Percentiles rank a stretch among this genome's conserved stretches.
phyloP scores from a whole-genome alignment of 2,329 filamentous ascomycete species.

The Xylariales sp. region DNA sequence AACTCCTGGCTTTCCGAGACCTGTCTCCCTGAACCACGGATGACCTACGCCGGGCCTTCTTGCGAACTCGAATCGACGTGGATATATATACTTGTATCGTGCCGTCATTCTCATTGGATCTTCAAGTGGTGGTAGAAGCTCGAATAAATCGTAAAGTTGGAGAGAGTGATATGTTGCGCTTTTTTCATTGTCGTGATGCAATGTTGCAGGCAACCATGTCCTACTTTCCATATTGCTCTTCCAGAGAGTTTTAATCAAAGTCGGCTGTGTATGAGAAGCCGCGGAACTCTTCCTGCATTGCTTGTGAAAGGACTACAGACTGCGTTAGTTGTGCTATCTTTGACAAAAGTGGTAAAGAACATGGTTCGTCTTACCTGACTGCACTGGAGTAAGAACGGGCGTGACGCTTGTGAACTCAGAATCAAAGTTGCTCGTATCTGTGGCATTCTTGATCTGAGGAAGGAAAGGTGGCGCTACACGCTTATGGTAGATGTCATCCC shows the following conservation, averaged over 20 bases:
- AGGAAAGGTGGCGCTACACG: slow-evolving; percentile 83
- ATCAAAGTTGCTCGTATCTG: slow-evolving; percentile 99
- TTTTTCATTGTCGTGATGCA: too few relatives aligned
- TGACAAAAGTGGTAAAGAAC: too few relatives aligned
- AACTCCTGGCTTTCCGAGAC: too few relatives aligned
- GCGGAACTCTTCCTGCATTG: slow-evolving; percentile 99
- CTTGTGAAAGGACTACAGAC: slow-evolving; percentile 84
- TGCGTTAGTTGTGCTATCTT: too few relatives aligned
- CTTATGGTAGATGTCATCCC: slow-evolving; percentile 99
- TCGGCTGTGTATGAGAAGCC: slow-evolving; percentile 97
- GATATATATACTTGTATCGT: too few relatives aligned
- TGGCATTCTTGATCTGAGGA: slow-evolving; percentile 83
- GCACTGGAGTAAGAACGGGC: slow-evolving; percentile 91
- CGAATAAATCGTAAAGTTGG: too few relatives aligned
- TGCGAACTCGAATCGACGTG: too few relatives aligned
- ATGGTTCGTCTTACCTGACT: slow-evolving; percentile 71
- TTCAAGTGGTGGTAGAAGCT: too few relatives aligned
- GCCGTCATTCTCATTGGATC: too few relatives aligned
- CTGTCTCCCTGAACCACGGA: too few relatives aligned
- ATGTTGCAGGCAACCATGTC: not conserved
- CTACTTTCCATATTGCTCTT: not conserved
- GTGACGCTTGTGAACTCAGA: slow-evolving; percentile 98
- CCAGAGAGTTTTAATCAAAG: slow-evolving; percentile 56
- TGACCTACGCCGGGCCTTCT: too few relatives aligned
- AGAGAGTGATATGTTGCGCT: too few relatives aligned